Conservation (phyloP, 148 eudicot genomes). For the Cornus suecica region DNA sequence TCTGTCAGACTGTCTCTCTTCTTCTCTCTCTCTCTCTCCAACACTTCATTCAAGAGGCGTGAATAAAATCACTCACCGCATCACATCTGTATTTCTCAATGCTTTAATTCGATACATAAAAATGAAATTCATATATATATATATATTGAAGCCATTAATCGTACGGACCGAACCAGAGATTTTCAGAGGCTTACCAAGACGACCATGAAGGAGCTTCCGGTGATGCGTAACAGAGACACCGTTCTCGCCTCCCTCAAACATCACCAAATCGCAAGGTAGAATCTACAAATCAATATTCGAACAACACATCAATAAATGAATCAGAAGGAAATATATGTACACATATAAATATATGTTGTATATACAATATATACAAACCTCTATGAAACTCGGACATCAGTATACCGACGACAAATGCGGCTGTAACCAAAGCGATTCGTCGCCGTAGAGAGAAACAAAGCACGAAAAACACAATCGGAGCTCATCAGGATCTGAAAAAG, state of each 20-base stretch:
- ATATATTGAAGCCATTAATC: neutral
- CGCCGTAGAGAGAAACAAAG: constrained; percentile 12
- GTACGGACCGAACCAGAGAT: neutral
- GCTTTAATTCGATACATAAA: neutral
- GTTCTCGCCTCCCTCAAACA: constrained; percentile 4
- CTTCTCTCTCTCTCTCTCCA: too few species aligned
- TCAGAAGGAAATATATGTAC: neutral
- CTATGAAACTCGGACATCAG: constrained; percentile 15
- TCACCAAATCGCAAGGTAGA: neutral
- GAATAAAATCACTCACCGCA: too few species aligned
- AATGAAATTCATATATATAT: too few species aligned
- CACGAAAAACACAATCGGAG: neutral
- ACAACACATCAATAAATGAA: neutral
- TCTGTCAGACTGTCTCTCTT: too few species aligned
- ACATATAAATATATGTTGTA: neutral
- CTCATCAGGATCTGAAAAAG: neutral
- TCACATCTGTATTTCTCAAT: too few species aligned
- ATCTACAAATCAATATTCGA: neutral
- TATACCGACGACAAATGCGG: constrained; percentile 31
- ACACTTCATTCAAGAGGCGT: too few species aligned
- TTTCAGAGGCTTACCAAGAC: constrained; percentile 31
- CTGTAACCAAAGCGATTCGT: constrained; percentile 34
- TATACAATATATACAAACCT: constrained; percentile 26
- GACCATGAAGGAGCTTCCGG: constrained; percentile 49
- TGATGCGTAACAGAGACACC: constrained; percentile 27